These are phyloP conservation scores for Xerocomus amazonicus DNA, from an alignment of 1,284 basidiomycete species.

Conservation along the genomic window DNA sequence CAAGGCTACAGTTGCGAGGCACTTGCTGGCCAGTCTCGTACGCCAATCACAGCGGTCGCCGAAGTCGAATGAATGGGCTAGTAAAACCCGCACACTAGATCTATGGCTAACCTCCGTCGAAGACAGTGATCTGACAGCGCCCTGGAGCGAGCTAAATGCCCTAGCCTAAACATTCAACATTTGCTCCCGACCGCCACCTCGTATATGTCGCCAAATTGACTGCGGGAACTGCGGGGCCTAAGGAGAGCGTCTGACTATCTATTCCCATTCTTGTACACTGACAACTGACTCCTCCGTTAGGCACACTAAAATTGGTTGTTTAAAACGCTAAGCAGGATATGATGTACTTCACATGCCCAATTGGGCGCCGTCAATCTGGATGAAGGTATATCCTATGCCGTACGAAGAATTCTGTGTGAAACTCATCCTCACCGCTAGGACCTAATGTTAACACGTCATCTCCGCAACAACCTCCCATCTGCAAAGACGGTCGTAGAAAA, in stretches of 20 bases:
- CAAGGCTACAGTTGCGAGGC: neutral
- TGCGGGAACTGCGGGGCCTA: too few species aligned
- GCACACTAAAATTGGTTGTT: conserved; percentile 26
- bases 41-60: neutral
- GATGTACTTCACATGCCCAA: neutral
- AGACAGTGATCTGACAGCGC: too few species aligned
- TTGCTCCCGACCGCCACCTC: too few species aligned
- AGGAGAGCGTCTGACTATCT: neutral
- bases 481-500: conserved; percentile 41
- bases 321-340: neutral
- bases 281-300: conserved; percentile 58
- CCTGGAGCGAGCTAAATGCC: too few species aligned
- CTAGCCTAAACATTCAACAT: too few species aligned
- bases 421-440: conserved; percentile 56
- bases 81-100: neutral
- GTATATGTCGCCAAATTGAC: too few species aligned
- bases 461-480: neutral
- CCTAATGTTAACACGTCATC: too few species aligned
- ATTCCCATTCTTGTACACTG: conserved; percentile 1
- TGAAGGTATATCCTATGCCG: conserved; percentile 50
- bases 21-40: neutral
- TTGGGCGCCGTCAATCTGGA: conserved; percentile 59
- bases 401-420: conserved; percentile 49
- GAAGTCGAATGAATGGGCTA: neutral
- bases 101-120: too few species aligned